Evolutionary conservation across 2,329 filamentous ascomycete species (phyloP), one percentile per base, ranked within the genome.

Genomic region (Tricladium varicosporioides): DNA sequence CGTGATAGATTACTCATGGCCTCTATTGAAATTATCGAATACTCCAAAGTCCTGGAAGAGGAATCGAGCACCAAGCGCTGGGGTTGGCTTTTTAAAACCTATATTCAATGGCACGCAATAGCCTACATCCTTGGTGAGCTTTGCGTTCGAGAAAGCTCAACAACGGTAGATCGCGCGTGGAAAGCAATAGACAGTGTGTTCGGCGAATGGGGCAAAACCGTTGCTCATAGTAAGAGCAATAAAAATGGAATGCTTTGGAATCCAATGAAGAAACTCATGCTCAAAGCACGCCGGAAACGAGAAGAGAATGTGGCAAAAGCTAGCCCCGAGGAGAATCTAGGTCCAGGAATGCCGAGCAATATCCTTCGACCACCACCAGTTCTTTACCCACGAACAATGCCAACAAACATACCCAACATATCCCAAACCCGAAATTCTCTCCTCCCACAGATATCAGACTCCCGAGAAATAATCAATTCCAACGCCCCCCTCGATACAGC

Each of bases 231-330:
- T n/a, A 78, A 76, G 53, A 78, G 77, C 22, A 27, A 27, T 7
- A 27, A 27, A 7, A 27, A 27, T 51, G 80, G 81, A 2, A 81
- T 83, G 72, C 71, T 88, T 0, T 88, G 86, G 85, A 79, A 80
- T 45, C 85, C 85, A 0, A 72, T 89, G 48, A 74, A 78, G 22
- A 84, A 81, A 60, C 72, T 88, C 1, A 80, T 87, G 71, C 76
- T 76, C 13, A 83, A 82, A 65, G 85, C 85, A 11, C 73, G 74
- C 46, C 75, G 76, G 11, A 80, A 78, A 45, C 75, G 84, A 49
- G 74, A 77, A 44, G 77, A 77, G 54, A 82, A 84, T 54, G 66
- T 78, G 15, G 69, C 71, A 14, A 44, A 42, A 13, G 48, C 13
- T 18, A 33, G 32, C 10, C 31, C 15, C 5, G 53, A 55, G 46